Evolutionary conservation across 2,329 filamentous ascomycete genomes (phyloP), one percentile per base, ranked within the genome.

Genomic region (Pseudogymnoascus sp.): DNA sequence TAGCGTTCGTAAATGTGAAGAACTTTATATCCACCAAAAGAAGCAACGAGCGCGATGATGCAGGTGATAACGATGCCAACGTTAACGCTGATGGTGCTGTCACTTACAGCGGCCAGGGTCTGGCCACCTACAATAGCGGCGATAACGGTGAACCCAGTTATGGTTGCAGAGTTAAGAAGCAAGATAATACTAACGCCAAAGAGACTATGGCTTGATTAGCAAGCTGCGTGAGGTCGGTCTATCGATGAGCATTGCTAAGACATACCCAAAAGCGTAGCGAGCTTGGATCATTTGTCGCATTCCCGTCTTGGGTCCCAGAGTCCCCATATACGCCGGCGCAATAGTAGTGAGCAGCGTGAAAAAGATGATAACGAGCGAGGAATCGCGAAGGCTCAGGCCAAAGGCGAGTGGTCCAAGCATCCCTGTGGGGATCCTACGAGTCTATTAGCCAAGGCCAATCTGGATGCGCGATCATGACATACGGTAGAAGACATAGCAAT

Each of bases 221-320:
- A 25, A 59, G 36, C 13, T 31, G n/a, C 17, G 15, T 17, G 17
- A 61, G 36, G 12, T 29, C 17, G 65, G 61, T 73, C 42, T 15
- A n/a, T 21, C 42, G 12, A 51, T 10, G 13, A 51, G 12, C 10
- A 51, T 51, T 15, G 25, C 13, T 51, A 25, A 31, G 42, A 29
- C 25, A 51, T 31, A 82, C 76, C 83, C 84, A 69, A 86, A 88
- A 41, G 80, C 82, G 71, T 82, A 88, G 21, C 85, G 77, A 3
- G 85, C 84, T 66, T 85, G 83, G 6, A 88, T 80, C 79, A 88
- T 85, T 71, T 87, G 84, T 13, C 85, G 78, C 79, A 88, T 81
- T 42, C 84, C 85, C 8, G 84, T 86, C 71, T 81, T 81, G 3
- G 84, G 82, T 0, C 84, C 84, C 59, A 85, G 72, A 0, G 81